phyloP scores from a whole-genome alignment of 2,329 filamentous ascomycete genomes.

The Sclerotiophoma versabilis region DNA sequence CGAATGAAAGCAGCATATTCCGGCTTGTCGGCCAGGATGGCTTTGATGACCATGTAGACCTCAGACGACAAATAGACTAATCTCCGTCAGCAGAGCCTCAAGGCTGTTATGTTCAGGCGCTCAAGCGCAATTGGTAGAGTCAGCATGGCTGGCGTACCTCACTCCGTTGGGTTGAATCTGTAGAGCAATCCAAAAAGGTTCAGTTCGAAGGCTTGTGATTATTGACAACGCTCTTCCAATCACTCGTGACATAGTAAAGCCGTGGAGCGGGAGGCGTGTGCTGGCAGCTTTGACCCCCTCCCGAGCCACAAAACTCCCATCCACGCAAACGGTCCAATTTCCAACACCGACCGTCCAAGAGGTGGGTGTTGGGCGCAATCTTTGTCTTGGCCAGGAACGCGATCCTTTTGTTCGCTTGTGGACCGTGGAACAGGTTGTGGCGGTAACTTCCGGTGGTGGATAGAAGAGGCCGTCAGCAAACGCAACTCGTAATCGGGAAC shows the following conservation, averaged over 20 bases:
- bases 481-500: not conserved
- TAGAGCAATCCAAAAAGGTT: constrained; percentile 10
- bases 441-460: constrained; percentile 1
- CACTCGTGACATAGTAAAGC: constrained; percentile 1
- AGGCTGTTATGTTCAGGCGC: not conserved
- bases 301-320: not conserved
- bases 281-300: constrained; percentile 17
- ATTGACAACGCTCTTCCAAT: constrained; percentile 12
- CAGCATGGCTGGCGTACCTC: constrained; percentile 4
- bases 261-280: constrained; percentile 10
- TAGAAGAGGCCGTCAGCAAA: constrained; percentile 3
- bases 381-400: not conserved
- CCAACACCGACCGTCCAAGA: not conserved
- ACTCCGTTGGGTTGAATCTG: not conserved
- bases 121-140: constrained; percentile 7
- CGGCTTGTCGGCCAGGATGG: not conserved
- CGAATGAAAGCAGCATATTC: constrained; percentile 5
- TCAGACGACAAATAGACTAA: constrained; percentile 16
- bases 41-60: not conserved
- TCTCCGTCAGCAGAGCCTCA: constrained; percentile 31
- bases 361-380: not conserved
- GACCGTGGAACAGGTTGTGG: not conserved
- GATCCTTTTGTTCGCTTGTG: not conserved
- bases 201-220: constrained; percentile 15
- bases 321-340: constrained; percentile 10